phyloP scores from a whole-genome alignment of 768 basidiomycete genomes.

The Hygrophoropsis aurantiaca region DNA sequence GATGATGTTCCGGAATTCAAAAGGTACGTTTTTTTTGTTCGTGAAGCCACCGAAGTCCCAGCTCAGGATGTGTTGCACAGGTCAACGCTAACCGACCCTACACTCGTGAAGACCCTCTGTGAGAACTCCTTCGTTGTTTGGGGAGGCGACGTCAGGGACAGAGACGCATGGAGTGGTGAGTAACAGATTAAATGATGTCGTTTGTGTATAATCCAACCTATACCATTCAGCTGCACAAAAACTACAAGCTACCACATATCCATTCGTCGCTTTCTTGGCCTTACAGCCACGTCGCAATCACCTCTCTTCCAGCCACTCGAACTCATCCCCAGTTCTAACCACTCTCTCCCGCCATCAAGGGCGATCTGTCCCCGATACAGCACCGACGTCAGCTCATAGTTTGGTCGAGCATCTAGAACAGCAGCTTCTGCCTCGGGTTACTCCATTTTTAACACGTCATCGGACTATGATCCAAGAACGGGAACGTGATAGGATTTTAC shows the following conservation, averaged over 20 bases:
- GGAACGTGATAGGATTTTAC: constrained; percentile 56
- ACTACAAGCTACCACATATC: constrained; percentile 86
- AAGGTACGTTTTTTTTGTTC: constrained; percentile 60
- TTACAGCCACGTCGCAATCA: constrained; percentile 69
- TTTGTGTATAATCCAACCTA: not conserved
- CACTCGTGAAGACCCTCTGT: constrained; percentile 64
- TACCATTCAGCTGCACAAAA: constrained; percentile 58
- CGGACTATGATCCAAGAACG: constrained; percentile 49
- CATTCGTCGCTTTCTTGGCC: constrained; percentile 89
- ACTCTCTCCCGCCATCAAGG: constrained; percentile 88
- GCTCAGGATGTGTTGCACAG: constrained; percentile 43
- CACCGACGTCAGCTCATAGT: constrained; percentile 60
- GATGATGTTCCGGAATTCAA: constrained; percentile 89
- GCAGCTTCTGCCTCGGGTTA: constrained; percentile 78
- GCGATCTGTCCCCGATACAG: constrained; percentile 44
- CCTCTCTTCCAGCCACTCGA: constrained; percentile 33
- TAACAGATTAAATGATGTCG: constrained; percentile 2
- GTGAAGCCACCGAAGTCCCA: too few relatives aligned
- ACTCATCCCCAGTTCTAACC: constrained; percentile 56
- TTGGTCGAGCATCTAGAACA: constrained; percentile 67
- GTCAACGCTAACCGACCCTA: constrained; percentile 71
- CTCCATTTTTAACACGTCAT: constrained; percentile 69
- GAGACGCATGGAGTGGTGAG: constrained; percentile 77
- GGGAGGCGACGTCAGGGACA: constrained; percentile 88
- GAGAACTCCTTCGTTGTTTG: constrained; percentile 82